Evolutionary conservation across 805 yeast genomes (phyloP), one percentile per base, ranked within the genome.

Genomic region (Blastobotrys robertii): DNA sequence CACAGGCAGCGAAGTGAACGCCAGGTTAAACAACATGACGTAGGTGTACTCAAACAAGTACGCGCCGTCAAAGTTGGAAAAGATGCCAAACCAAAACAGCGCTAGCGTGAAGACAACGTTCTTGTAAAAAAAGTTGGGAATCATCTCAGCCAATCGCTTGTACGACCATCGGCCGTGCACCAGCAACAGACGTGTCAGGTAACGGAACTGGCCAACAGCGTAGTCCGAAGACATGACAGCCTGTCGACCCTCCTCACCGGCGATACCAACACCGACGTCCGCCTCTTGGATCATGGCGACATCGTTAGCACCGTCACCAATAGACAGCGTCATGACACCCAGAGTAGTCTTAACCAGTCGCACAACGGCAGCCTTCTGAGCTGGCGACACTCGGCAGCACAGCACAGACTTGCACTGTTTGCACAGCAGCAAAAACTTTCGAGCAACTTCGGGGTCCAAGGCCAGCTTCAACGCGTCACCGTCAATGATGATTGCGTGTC

Each of bases 211-310:
- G 3, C 88, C 94, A 55, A 83, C 67, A 2, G 87, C 90, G 59
- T 81, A 84, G 63, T 83, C 94, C 0, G 90, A 78, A 1, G 86
- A 77, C 94, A 83, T 83, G 5, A 77, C 92, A 1, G 94, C 94
- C 55, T 82, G 90, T 38, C 94, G 64, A 43, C 94, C 94, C 63
- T 83, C 94, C 55, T 81, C 90, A 50, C 94, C 94, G 2, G 88
- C 90, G 53, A 83, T 84, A 48, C 94, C 94, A 32, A 83, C 78
- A 46, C 94, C 94, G 15, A 83, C 79, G 58, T 84, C 79, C 3
- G 94, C 90, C 28, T 84, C 81, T 56, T 84, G 94, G 48, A 83
- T 84, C 94, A 83, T 83, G 8, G 94, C 85, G 36, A 83, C 94
- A 61, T 83, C 94, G 55, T 83, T 83, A 14, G 94, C 84, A 47